Evolutionary conservation across 2,329 filamentous ascomycete genomes (phyloP).

Genomic region (Fusarium floridanum): DNA sequence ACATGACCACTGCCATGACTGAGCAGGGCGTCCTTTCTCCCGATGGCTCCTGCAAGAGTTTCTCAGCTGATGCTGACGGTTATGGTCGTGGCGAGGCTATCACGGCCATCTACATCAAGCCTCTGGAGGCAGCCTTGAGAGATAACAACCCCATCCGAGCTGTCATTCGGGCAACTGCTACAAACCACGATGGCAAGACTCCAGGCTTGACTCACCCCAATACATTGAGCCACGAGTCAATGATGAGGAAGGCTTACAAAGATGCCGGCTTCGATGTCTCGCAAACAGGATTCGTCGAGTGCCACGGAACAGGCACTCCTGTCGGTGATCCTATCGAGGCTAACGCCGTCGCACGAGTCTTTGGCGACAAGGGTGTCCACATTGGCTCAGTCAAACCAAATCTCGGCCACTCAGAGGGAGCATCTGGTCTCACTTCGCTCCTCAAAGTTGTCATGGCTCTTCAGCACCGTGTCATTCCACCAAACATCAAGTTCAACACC

Average conservation of each 20-base stretch:
- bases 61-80: slow-evolving; percentile 58
- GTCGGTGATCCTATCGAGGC: slow-evolving; percentile 59
- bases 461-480: slow-evolving; percentile 48
- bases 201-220: background rate
- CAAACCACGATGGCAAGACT: background rate
- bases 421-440: slow-evolving; percentile 45
- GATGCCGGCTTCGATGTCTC: background rate
- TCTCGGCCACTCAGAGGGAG: slow-evolving; percentile 54
- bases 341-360: slow-evolving; percentile 50
- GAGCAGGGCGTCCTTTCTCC: slow-evolving; percentile 46
- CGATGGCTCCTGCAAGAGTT: slow-evolving; percentile 47
- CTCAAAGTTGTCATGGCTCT: slow-evolving; percentile 52
- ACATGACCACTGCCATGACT: slow-evolving; percentile 37
- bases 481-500: slow-evolving; percentile 48
- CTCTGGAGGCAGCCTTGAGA: slow-evolving; percentile 57
- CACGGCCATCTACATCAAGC: slow-evolving; percentile 58
- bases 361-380: slow-evolving; percentile 44
- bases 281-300: slow-evolving; percentile 45
- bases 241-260: background rate
- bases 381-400: slow-evolving; percentile 54
- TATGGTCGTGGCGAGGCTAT: slow-evolving; percentile 63
- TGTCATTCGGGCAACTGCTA: slow-evolving; percentile 26
- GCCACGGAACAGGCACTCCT: slow-evolving; percentile 60
- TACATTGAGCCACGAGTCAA: background rate
- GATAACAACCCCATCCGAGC: slow-evolving; percentile 57